Base-by-base conservation (phyloP, 371 early-diverging fungal genomes). In the Zopfochytrium polystomum region DNA sequence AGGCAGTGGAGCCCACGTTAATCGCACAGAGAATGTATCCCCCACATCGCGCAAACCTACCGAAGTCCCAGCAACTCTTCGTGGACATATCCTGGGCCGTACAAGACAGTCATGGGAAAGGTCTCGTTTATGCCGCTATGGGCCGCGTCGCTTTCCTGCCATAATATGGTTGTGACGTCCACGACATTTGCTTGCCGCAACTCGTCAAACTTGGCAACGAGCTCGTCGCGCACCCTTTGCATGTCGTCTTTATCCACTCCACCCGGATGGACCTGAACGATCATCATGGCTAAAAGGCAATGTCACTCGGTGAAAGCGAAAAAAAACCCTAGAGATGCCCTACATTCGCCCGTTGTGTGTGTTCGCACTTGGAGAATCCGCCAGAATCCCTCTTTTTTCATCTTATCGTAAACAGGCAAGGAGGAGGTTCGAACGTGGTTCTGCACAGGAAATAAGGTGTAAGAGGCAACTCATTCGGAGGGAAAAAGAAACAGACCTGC, bases 311-410 rank as follows among this genome's bases (percentile, higher is more conserved):
- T 25, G 43, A 3, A n/a, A 26, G 27, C 52, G 9, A 49, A 47
- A 46, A 20, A 35, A 50, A 31, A 35, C 5, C 18, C 27, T 20
- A 5, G 46, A 44, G 15, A 25, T 48, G 26, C 42, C 60, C 52
- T 63, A 80, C 79, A 57, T 61, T 88, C 82, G 22, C 82, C 83
- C 9, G 84, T 76, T 5, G 60, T 53, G 54, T 76, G 85, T 9
- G 87, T 84, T 49, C 87, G 80, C 3, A 86, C 83, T 65, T 84
- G 67, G 6, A 88, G 46, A 18, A 83, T 51, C 43, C 90, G 73
- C 85, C 87, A 90, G 25, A 85, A 81, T 27, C 92, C 92, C 2
- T 23, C 66, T 61, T 87, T 83, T 5, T 72, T 63, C 2, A 69
- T 62, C 46, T 82, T 74, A 58, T 87, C 84, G 70, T 87, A 90